Base-by-base conservation (phyloP, 176 grass and related monocot genomes). In the Oryza longistaminata region DNA sequence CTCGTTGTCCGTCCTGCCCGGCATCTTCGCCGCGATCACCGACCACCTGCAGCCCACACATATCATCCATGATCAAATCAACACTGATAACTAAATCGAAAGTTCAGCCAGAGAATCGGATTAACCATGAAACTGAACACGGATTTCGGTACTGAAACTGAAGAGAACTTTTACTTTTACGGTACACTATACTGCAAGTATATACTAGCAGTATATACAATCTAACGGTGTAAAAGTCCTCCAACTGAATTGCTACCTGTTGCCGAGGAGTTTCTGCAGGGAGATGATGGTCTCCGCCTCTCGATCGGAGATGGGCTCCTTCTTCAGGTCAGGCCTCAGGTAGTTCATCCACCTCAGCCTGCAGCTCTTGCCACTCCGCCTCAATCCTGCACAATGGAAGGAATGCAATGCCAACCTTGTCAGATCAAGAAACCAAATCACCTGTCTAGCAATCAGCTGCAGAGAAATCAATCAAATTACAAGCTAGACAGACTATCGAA, bases 301-400 rank as follows among this genome's bases (percentile, higher is more conserved):
- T 12, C 37, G 82, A 70, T 88, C 80, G 44, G 91, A 82, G 71
- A 93, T 93, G 62, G 91, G 88, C 81, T 85, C 91, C 88, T 90
- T 90, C 87, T 87, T 92, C 9, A 91, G 90, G 45, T 84, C 87
- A 42, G 92, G 90, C 85, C 92, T 73, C 71, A 94, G 88, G 83
- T 94, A 94, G 82, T 94, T 94, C 87, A 94, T 94, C 92, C 92
- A 94, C 49, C 92, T 90, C 75, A 94, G 71, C 71, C 92, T 74
- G 88, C 92, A 94, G 84, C 92, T 94, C 84, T 94, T 94, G 85
- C 92, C 92, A 16, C 92, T 88, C 75, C 91, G 69, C 70, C 81
- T 79, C 50, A 90, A 13, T 33, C 91, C 81, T 64, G 52, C 11
- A 19, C 17, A 17, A 53, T 40, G 26, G 26, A 33, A 33, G 2